Evolutionary conservation across 1,139 yeast species (phyloP).

Genomic region (Blastobotrys capitulatus): DNA sequence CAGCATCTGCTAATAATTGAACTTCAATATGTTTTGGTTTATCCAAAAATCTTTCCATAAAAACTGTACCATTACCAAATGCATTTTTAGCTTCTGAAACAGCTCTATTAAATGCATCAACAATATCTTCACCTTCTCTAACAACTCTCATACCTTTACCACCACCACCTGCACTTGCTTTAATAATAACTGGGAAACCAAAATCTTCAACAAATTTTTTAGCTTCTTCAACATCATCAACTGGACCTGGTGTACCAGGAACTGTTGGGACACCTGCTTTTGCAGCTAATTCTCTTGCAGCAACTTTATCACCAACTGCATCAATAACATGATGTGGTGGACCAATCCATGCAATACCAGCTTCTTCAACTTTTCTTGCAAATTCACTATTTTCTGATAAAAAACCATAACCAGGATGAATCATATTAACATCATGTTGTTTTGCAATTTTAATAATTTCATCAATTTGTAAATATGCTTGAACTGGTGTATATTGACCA

Average conservation of each 20-base stretch:
- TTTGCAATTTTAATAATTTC: conserved; percentile 90
- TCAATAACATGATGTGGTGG: conserved; percentile 83
- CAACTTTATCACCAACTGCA: conserved; percentile 96
- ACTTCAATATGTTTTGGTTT: conserved; percentile 98
- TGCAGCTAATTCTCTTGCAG: conserved; percentile 84
- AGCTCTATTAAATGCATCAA: conserved; percentile 90
- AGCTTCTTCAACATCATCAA: conserved; percentile 76
- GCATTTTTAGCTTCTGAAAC: conserved; percentile 91
- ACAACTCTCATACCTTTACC: conserved; percentile 99
- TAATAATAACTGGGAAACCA: conserved; percentile 95
- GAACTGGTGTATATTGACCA: conserved; percentile 92
- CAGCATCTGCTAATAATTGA: conserved; percentile 87
- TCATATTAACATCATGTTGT: conserved; percentile 85
- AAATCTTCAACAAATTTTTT: conserved; percentile 66
- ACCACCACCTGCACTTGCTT: conserved; percentile 99
- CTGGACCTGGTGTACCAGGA: conserved; percentile 98
- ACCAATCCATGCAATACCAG: conserved; percentile 95
- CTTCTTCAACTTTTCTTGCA: conserved; percentile 85
- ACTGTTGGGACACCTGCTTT: conserved; percentile 85
- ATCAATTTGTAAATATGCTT: conserved; percentile 92
- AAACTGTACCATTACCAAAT: conserved; percentile 97
- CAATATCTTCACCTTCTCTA: conserved; percentile 89
- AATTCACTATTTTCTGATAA: conserved; percentile 91
- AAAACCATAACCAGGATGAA: conserved; percentile 98
- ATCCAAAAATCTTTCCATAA: conserved; percentile 91